Conservation (phyloP, 2,329 filamentous ascomycete species). For the Claviceps spartinae region DNA sequence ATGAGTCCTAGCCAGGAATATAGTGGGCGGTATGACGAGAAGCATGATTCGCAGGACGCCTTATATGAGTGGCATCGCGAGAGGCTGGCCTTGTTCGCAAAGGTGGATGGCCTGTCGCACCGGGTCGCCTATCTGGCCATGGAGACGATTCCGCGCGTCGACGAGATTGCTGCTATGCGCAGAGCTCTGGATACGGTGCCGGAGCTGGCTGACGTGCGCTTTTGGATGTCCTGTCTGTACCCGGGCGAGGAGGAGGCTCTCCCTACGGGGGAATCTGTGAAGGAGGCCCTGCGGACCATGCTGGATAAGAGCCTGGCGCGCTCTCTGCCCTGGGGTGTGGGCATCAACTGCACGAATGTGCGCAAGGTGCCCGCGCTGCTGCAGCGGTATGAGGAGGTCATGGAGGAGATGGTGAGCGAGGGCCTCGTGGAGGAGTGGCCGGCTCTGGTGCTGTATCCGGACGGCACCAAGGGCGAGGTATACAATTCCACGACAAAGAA, state of each 20-base stretch:
- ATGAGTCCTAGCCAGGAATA: constrained; percentile 56
- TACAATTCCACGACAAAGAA: constrained; percentile 50
- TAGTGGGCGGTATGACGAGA: constrained; percentile 42
- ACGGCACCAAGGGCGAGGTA: constrained; percentile 54
- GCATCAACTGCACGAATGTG: constrained; percentile 57
- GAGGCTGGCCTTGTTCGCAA: constrained; percentile 36
- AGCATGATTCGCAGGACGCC: constrained; percentile 27
- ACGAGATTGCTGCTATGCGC: constrained; percentile 47
- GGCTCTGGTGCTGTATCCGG: constrained; percentile 50
- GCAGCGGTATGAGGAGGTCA: constrained; percentile 36
- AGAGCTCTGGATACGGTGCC: constrained; percentile 22
- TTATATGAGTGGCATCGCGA: constrained; percentile 44
- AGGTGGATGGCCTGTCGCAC: constrained; percentile 22
- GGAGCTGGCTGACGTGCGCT: constrained; percentile 22
- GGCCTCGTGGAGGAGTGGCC: constrained; percentile 29
- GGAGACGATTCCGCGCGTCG: constrained; percentile 50
- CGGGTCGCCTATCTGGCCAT: constrained; percentile 44
- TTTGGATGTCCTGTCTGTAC: constrained; percentile 53
- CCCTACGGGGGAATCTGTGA: constrained; percentile 39
- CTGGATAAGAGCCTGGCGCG: constrained; percentile 15
- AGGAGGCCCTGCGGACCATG: constrained; percentile 23
- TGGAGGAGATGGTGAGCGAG: constrained; percentile 23
- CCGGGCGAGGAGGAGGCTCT: constrained; percentile 35
- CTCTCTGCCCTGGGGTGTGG: constrained; percentile 43
- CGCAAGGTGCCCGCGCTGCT: constrained; percentile 45